phyloP scores from a whole-genome alignment of 148 eudicot species.

The Diospyros lotus region DNA sequence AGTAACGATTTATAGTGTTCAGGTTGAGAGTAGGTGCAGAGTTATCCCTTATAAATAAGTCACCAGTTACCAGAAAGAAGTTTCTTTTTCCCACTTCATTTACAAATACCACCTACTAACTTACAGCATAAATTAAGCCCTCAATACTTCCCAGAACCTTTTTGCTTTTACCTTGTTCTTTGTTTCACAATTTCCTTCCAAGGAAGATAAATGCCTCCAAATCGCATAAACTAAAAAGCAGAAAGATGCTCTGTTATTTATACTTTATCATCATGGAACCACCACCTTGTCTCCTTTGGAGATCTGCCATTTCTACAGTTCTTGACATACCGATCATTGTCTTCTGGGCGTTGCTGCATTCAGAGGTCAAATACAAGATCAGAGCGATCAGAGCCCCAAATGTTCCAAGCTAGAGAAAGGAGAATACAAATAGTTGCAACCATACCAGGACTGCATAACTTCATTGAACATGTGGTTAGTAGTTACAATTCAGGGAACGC shows the following conservation, averaged over 20 bases:
- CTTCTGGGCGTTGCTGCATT: constrained; percentile 85
- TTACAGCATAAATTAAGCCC: not conserved
- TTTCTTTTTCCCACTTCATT: not conserved
- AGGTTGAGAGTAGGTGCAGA: not conserved
- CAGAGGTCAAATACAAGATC: constrained; percentile 12
- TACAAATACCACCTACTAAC: constrained; percentile 6
- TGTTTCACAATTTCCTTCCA: not conserved
- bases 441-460: not conserved
- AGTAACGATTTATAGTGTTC: not conserved
- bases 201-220: not conserved
- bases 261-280: constrained; percentile 96
- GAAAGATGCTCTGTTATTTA: constrained; percentile 18
- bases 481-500: not conserved
- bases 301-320: constrained; percentile 83
- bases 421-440: not conserved
- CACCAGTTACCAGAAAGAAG: not conserved
- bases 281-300: constrained; percentile 94
- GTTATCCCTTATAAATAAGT: not conserved
- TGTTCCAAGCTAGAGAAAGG: not conserved
- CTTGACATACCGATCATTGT: constrained; percentile 82
- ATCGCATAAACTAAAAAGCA: constrained; percentile 7
- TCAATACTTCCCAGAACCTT: not conserved
- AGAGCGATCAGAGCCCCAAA: no score
- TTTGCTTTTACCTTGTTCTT: not conserved
- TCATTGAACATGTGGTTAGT: not conserved